These are phyloP conservation scores for Leccinum rimulosum DNA, from an alignment of 768 basidiomycete genomes.

Conservation along the genomic window DNA sequence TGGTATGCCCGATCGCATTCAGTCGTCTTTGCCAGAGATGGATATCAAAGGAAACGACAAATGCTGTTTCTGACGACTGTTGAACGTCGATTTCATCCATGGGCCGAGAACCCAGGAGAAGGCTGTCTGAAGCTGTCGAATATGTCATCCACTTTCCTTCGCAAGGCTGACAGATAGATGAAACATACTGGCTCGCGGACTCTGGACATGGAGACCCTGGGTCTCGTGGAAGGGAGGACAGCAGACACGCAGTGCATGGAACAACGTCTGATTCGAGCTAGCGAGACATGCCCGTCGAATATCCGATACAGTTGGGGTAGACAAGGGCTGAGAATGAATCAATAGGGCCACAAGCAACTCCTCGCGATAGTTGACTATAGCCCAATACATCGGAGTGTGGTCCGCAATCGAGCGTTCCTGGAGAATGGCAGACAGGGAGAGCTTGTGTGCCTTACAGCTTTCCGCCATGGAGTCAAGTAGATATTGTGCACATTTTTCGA, in stretches of 20 bases:
- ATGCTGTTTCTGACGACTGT: conserved; percentile 30
- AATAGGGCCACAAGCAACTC: conserved; percentile 50
- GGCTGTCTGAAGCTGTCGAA: conserved; percentile 36
- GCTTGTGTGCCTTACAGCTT: conserved; percentile 49
- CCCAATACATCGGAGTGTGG: conserved; percentile 34
- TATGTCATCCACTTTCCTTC: background rate
- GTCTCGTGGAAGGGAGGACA: conserved; percentile 22
- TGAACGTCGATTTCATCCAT: conserved; percentile 53
- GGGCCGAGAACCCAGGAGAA: conserved; percentile 37
- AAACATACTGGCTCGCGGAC: conserved; percentile 16
- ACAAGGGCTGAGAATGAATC: conserved; percentile 45
- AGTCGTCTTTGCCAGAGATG: conserved; percentile 66
- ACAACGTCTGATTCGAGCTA: conserved; percentile 27
- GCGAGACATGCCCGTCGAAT: conserved; percentile 63
- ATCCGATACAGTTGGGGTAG: conserved; percentile 48
- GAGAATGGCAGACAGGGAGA: conserved; percentile 36
- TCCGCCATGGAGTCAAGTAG: conserved; percentile 62
- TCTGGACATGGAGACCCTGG: conserved; percentile 18
- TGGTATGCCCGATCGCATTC: conserved; percentile 53
- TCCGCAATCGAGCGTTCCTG: conserved; percentile 23
- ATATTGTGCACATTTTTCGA: conserved; percentile 21
- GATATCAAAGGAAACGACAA: conserved; percentile 51
- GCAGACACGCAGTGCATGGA: conserved; percentile 27
- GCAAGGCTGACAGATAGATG: conserved; percentile 14
- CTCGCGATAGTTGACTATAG: conserved; percentile 34